Conservation (phyloP, 371 early-diverging fungal species). For the Mortierella sp. region DNA sequence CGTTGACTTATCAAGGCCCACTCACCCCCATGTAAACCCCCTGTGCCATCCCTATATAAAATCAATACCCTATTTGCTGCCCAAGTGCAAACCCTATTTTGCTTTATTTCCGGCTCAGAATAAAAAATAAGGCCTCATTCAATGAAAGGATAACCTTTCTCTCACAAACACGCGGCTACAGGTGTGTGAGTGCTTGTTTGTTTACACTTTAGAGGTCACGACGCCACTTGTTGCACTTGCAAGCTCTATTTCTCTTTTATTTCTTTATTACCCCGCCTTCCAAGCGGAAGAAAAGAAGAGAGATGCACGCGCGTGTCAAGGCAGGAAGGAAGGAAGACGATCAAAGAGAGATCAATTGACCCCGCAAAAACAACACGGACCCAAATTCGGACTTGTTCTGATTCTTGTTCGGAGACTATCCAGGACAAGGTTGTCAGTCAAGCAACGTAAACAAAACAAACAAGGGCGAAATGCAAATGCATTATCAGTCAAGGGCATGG, state of each 20-base stretch:
- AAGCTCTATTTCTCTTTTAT: neutral
- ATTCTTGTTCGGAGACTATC: constrained; percentile 1
- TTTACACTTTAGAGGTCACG: neutral
- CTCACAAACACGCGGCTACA: constrained; percentile 64
- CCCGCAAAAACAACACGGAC: constrained; percentile 12
- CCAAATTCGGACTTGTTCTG: neutral
- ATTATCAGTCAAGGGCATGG: neutral
- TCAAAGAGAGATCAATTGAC: neutral
- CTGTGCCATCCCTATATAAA: neutral
- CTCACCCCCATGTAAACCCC: neutral
- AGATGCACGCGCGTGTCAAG: neutral
- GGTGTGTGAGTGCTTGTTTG: constrained; percentile 24
- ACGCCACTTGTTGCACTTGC: neutral
- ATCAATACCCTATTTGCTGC: neutral
- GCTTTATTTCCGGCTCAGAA: neutral
- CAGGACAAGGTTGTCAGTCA: neutral
- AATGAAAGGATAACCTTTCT: no score
- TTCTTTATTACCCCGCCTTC: neutral
- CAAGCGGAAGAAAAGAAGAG: neutral
- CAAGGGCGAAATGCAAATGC: neutral
- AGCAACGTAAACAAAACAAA: neutral
- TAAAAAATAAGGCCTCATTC: neutral
- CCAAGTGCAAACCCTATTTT: neutral
- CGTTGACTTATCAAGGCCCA: neutral
- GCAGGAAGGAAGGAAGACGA: neutral